Conservation (phyloP, 1,284 basidiomycete genomes). For the Schizophyllum amplum region DNA sequence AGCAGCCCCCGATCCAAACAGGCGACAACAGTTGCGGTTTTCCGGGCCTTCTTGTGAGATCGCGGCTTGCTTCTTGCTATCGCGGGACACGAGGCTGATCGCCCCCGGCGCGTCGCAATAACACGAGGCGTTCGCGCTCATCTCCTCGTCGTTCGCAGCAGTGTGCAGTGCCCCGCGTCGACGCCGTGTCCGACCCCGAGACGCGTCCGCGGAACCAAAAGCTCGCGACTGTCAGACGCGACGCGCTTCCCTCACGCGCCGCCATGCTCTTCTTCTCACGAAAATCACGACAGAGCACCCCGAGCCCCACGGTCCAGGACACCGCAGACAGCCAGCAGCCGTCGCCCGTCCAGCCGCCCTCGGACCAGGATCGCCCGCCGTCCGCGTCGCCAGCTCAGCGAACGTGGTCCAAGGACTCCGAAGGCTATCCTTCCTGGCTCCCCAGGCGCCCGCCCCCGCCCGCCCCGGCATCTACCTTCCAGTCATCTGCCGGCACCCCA, state of each 20-base stretch:
- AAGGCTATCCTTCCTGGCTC: slow-evolving; percentile 76
- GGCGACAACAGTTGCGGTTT: not conserved
- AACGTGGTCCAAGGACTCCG: slow-evolving; percentile 41
- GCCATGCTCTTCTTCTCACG: slow-evolving; percentile 20
- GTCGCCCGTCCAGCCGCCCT: slow-evolving; percentile 15
- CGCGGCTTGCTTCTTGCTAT: not conserved
- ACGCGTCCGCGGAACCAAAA: slow-evolving; percentile 12
- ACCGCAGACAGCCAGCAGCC: slow-evolving; percentile 15
- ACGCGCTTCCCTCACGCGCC: not conserved
- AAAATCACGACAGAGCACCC: slow-evolving; percentile 40
- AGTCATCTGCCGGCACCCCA: slow-evolving; percentile 42
- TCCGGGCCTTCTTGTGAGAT: not conserved
- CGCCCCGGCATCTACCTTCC: slow-evolving; percentile 60
- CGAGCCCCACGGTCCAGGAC: slow-evolving; percentile 26
- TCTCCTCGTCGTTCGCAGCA: slow-evolving; percentile 18
- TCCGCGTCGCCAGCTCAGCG: slow-evolving; percentile 25
- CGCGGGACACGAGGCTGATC: slow-evolving; percentile 37
- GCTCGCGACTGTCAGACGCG: not conserved
- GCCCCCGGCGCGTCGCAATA: not conserved
- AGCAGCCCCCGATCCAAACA: not conserved
- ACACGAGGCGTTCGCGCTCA: slow-evolving; percentile 10
- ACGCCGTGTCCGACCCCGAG: slow-evolving; percentile 6
- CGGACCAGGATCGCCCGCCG: slow-evolving; percentile 20
- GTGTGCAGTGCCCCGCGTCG: slow-evolving; percentile 7
- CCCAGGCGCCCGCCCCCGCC: slow-evolving; percentile 70